phyloP scores from a whole-genome alignment of 1,284 basidiomycete species.

The Anthracocystis walkeri region DNA sequence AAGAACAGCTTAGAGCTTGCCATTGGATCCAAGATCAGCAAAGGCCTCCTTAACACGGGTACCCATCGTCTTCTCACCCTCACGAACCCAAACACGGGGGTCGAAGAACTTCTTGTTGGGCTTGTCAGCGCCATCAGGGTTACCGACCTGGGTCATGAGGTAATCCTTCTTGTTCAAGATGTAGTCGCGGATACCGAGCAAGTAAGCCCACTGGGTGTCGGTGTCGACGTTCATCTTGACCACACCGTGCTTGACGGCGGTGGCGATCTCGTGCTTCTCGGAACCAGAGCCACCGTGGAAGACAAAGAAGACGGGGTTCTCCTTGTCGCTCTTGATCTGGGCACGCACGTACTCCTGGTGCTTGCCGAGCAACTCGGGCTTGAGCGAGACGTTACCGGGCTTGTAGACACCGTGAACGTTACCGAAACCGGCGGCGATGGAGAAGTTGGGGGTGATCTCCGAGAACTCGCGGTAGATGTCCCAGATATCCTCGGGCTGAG shows the following conservation, averaged over 20 bases:
- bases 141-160: constrained; percentile 68
- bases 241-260: constrained; percentile 88
- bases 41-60: constrained; percentile 92
- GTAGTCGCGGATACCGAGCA: constrained; percentile 78
- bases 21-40: constrained; percentile 78
- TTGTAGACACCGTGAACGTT: constrained; percentile 80
- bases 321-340: constrained; percentile 76
- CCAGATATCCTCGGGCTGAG: constrained; percentile 91
- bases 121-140: constrained; percentile 68
- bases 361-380: constrained; percentile 89
- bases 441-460: constrained; percentile 92
- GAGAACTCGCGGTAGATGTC: constrained; percentile 88
- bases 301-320: constrained; percentile 86
- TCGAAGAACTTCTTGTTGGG: constrained; percentile 70
- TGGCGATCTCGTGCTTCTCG: constrained; percentile 93
- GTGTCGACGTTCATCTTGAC: constrained; percentile 70
- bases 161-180: constrained; percentile 69
- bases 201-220: constrained; percentile 93
- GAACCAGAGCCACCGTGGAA: constrained; percentile 99
- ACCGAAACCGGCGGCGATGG: constrained; percentile 94
- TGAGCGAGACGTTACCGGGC: constrained; percentile 78
- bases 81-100: constrained; percentile 92
- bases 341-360: constrained; percentile 85
- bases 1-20: constrained; percentile 55
- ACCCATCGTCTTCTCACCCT: constrained; percentile 94